Percentiles rank a stretch among this genome's conserved stretches.
Evolutionary conservation across 768 basidiomycete species (phyloP).

Genomic region (Boletus sensibilis): DNA sequence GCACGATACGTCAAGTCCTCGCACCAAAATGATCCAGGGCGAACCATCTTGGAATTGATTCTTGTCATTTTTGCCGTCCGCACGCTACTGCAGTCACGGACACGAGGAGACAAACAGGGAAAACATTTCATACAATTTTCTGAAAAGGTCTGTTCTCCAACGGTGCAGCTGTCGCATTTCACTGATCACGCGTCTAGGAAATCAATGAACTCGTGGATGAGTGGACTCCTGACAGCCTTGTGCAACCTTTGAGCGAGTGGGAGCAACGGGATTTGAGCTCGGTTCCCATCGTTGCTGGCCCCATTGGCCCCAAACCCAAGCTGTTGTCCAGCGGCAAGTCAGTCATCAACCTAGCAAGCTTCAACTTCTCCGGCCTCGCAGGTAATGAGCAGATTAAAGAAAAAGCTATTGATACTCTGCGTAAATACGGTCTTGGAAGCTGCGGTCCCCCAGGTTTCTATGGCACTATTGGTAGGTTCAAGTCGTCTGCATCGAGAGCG

Average conservation of each 20-base stretch:
- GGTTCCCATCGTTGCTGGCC: slow-evolving; percentile 76
- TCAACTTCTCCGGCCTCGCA: slow-evolving; percentile 89
- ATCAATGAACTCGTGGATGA: slow-evolving; percentile 95
- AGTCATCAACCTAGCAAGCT: slow-evolving; percentile 81
- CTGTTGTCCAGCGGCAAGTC: slow-evolving; percentile 69
- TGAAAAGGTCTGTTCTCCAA: slow-evolving; percentile 66
- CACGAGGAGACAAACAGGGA: slow-evolving; percentile 77
- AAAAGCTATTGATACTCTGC: slow-evolving; percentile 76
- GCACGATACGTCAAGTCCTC: slow-evolving; percentile 92
- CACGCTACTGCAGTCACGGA: slow-evolving; percentile 87
- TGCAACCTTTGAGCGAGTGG: slow-evolving; percentile 52
- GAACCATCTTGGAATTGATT: slow-evolving; percentile 87
- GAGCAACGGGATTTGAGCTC: slow-evolving; percentile 70
- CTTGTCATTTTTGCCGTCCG: slow-evolving; percentile 85
- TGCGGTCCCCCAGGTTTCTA: slow-evolving; percentile 98
- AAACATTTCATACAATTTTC: slow-evolving; percentile 90
- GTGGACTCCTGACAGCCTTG: slow-evolving; percentile 87
- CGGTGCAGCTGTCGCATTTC: not conserved
- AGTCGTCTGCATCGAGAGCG: not conserved
- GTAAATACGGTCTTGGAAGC: slow-evolving; percentile 89
- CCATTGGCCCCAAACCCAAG: slow-evolving; percentile 81
- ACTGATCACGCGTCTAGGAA: slow-evolving; percentile 56
- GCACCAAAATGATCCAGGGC: slow-evolving; percentile 93
- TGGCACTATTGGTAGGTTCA: slow-evolving; percentile 79
- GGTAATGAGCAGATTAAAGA: slow-evolving; percentile 88